A percentile compares a stretch with the other conserved stretches of the same genome.
phyloP scores from a whole-genome alignment of 2,329 filamentous ascomycete species.

The Ascochyta clinopodiicola region DNA sequence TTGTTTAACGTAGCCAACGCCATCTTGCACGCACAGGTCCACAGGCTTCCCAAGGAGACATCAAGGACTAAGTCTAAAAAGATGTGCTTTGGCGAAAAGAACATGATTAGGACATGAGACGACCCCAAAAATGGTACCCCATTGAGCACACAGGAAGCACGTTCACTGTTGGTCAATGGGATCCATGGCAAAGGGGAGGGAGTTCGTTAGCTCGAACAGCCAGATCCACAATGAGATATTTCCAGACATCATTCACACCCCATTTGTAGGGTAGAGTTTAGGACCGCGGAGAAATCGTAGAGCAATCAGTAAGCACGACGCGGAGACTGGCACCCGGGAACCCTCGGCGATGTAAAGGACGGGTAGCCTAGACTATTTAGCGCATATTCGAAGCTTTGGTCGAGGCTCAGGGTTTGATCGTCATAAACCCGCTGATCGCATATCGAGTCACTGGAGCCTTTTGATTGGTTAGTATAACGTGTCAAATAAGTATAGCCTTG shows the following conservation, averaged over 20 bases:
- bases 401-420: not conserved
- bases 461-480: not conserved
- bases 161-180: constrained; percentile 15
- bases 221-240: constrained; percentile 14
- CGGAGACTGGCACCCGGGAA: not conserved
- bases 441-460: not conserved
- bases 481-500: not conserved
- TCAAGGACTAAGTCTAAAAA: not conserved
- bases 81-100: no score
- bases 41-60: not conserved
- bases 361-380: not conserved
- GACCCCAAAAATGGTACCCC: not conserved
- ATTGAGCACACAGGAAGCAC: constrained; percentile 4
- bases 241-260: not conserved
- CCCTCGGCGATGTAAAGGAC: no score
- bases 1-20: constrained; percentile 32
- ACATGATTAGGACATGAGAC: constrained; percentile 26
- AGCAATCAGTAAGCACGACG: not conserved
- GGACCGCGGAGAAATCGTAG: not conserved
- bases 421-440: not conserved
- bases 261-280: not conserved
- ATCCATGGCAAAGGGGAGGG: constrained; percentile 12
- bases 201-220: no score
- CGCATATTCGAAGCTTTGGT: not conserved
- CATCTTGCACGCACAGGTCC: constrained; percentile 30